Evolutionary conservation across 352 stramenopile species (phyloP).

Genomic region (Achlya hypogyna): DNA sequence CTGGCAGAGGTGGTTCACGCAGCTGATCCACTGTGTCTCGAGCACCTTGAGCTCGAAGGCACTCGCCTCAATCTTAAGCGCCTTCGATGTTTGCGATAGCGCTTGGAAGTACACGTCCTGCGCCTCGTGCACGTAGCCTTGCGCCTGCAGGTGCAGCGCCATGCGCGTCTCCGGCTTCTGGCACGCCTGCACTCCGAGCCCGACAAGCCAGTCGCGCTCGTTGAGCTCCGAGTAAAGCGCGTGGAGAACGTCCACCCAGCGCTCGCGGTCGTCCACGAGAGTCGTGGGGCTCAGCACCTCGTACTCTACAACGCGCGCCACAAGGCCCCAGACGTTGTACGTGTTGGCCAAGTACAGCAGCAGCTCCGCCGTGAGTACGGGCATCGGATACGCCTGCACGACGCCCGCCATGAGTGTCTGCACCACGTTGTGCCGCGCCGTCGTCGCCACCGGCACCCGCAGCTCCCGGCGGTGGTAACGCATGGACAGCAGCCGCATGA

Average conservation of each 20-base stretch:
- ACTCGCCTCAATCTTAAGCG: conserved; percentile 74
- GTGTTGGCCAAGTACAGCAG: conserved; percentile 70
- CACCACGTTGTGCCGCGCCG: conserved; percentile 68
- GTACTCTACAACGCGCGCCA: conserved; percentile 66
- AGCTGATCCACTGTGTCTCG: conserved; percentile 88
- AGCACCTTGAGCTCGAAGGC: conserved; percentile 79
- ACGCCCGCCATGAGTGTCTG: conserved; percentile 78
- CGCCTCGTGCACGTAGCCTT: conserved; percentile 75
- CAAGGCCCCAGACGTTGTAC: conserved; percentile 76
- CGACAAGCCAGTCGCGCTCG: conserved; percentile 73
- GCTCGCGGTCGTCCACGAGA: conserved; percentile 57
- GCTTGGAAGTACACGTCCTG: conserved; percentile 84
- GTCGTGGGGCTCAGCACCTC: conserved; percentile 66
- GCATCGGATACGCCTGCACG: conserved; percentile 42
- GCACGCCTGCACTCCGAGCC: conserved; percentile 69
- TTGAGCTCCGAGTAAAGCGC: conserved; percentile 81
- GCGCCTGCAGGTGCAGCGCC: conserved; percentile 65
- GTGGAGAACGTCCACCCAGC: conserved; percentile 80
- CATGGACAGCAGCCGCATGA: conserved; percentile 73
- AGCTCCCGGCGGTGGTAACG: conserved; percentile 85
- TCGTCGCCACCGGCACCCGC: conserved; percentile 46
- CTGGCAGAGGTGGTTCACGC: conserved; percentile 85
- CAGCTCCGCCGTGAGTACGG: conserved; percentile 76
- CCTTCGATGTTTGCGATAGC: conserved; percentile 57
- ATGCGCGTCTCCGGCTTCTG: conserved; percentile 59